Percentiles rank a stretch among this genome's conserved stretches.
Conservation (phyloP, 2,329 filamentous ascomycete genomes). For the Aspergillus sojae region DNA sequence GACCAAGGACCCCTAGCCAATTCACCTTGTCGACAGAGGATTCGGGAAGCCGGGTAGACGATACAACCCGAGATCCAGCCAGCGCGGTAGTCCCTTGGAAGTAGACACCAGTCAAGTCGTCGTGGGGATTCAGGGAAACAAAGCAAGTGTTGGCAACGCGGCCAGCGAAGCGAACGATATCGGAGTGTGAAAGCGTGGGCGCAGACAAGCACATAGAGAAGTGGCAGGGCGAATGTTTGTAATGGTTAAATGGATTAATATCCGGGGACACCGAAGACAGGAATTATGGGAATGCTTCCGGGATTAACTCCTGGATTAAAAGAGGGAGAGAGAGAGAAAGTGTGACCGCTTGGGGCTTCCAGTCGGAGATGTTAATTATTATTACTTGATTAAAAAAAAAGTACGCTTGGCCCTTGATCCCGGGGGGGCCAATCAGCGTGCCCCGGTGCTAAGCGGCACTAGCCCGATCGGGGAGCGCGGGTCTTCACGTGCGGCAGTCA, state of each 20-base stretch:
- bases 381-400: slow-evolving; percentile 1
- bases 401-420: background rate
- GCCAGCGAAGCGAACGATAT: slow-evolving; percentile 31
- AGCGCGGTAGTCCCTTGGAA: slow-evolving; percentile 20
- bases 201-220: slow-evolving; percentile 44
- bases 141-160: slow-evolving; percentile 26
- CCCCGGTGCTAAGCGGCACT: slow-evolving; percentile 21
- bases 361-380: background rate
- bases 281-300: slow-evolving; percentile 2
- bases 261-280: slow-evolving; percentile 1
- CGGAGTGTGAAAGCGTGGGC: slow-evolving; percentile 31
- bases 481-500: slow-evolving; percentile 24
- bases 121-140: slow-evolving; percentile 18
- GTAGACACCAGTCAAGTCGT: slow-evolving; percentile 16
- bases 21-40: slow-evolving; percentile 37
- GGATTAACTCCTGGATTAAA: slow-evolving; percentile 6
- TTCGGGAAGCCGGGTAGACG: slow-evolving; percentile 25
- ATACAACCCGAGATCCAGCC: slow-evolving; percentile 17
- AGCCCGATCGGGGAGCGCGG: slow-evolving; percentile 8
- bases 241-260: slow-evolving; percentile 8
- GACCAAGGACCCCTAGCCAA: slow-evolving; percentile 53
- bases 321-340: slow-evolving; percentile 4
- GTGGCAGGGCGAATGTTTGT: slow-evolving; percentile 1
- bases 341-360: background rate
- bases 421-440: slow-evolving; percentile 21